A percentile compares a stretch with the other conserved stretches of the same genome.
Conservation (phyloP, 2,329 filamentous ascomycete species). For the Colletotrichum acutatum region DNA sequence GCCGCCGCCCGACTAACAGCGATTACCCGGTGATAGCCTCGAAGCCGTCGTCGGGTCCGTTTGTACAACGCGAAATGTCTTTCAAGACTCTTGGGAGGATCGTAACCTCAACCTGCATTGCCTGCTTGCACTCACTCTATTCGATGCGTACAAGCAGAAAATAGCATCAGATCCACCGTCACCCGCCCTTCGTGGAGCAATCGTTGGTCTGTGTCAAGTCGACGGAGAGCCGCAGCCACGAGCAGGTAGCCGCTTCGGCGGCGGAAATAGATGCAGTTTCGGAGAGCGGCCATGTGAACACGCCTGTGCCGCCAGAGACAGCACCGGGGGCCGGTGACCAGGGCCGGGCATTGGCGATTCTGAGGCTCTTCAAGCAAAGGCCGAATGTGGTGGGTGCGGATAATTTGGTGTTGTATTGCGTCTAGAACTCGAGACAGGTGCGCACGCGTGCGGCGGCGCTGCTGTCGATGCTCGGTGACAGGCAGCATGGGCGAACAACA, state of each 20-base stretch:
- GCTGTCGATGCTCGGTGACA: background rate
- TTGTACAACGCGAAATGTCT: constrained; percentile 17
- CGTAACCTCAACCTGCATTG: background rate
- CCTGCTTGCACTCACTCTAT: constrained; percentile 13
- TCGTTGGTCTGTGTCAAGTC: constrained; percentile 11
- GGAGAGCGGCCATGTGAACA: background rate
- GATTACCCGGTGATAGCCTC: background rate
- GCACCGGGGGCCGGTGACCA: background rate
- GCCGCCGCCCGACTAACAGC: background rate
- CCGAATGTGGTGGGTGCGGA: background rate
- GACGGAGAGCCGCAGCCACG: constrained; percentile 28
- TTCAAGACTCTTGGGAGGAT: background rate
- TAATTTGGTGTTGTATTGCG: constrained; percentile 18
- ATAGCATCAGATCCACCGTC: constrained; percentile 21
- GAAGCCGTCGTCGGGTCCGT: constrained; percentile 11
- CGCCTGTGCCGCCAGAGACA: background rate
- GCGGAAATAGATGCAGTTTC: constrained; percentile 19
- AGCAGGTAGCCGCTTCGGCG: constrained; percentile 15
- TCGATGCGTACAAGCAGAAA: constrained; percentile 22
- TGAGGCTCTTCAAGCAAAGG: background rate
- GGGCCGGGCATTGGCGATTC: background rate
- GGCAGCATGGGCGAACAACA: background rate
- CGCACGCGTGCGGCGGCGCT: constrained; percentile 1
- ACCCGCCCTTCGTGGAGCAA: constrained; percentile 2
- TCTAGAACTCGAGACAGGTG: background rate